Conservation (phyloP, 2,329 filamentous ascomycete genomes). For the Pochonia chlamydosporia region DNA sequence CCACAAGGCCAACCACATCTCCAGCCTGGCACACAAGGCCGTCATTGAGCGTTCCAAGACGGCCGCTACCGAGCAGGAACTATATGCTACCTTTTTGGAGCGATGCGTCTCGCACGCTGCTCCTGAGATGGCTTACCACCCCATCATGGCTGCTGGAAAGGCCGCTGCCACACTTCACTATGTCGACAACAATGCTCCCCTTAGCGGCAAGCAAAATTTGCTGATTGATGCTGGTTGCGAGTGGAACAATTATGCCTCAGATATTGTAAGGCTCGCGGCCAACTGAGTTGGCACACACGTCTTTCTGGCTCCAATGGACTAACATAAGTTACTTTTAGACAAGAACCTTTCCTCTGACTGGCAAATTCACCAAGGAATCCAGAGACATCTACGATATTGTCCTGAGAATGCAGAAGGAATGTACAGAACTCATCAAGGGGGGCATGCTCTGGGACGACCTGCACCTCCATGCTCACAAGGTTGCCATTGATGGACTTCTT, state of each 20-base stretch:
- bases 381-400: slow-evolving; percentile 78
- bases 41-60: slow-evolving; percentile 55
- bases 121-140: slow-evolving; percentile 79
- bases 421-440: slow-evolving; percentile 65
- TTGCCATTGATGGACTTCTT: slow-evolving; percentile 76
- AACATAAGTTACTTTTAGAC: too few species aligned
- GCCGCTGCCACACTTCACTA: slow-evolving; percentile 87
- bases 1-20: slow-evolving; percentile 65
- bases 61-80: slow-evolving; percentile 72
- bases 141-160: slow-evolving; percentile 75
- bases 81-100: slow-evolving; percentile 76
- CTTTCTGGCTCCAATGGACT: neutral
- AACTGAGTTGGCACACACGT: neutral
- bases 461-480: slow-evolving; percentile 71
- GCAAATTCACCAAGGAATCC: slow-evolving; percentile 64
- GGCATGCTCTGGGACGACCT: slow-evolving; percentile 77
- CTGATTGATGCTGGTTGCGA: slow-evolving; percentile 81
- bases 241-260: slow-evolving; percentile 66
- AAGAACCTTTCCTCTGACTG: slow-evolving; percentile 76
- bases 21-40: slow-evolving; percentile 58
- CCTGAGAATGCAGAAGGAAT: slow-evolving; percentile 77
- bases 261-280: slow-evolving; percentile 43
- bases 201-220: slow-evolving; percentile 69
- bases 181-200: slow-evolving; percentile 66
- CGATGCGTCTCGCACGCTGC: slow-evolving; percentile 69